Percentiles rank a stretch among this genome's conserved stretches.
Conservation (phyloP, 805 yeast genomes). For the Teunomyces cretensis region DNA sequence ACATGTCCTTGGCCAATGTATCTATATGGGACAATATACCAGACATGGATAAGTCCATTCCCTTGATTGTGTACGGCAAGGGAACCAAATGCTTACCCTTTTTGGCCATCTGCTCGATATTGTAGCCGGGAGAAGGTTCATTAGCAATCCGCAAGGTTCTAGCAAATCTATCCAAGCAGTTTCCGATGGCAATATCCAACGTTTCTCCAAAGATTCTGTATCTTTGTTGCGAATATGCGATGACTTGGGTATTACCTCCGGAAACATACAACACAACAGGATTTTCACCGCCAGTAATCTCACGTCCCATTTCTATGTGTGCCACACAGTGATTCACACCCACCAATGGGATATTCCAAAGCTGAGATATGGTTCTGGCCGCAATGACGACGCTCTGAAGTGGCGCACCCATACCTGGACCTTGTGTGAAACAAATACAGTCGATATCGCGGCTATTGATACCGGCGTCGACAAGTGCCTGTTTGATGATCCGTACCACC, state of each 20-base stretch:
- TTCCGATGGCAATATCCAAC: slow-evolving; percentile 95
- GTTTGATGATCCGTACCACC: slow-evolving; percentile 76
- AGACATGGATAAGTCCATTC: slow-evolving; percentile 97
- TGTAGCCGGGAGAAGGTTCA: slow-evolving; percentile 96
- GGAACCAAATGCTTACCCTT: slow-evolving; percentile 62
- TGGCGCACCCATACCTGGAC: slow-evolving; percentile 99
- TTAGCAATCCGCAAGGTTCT: slow-evolving; percentile 85
- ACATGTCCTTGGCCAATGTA: slow-evolving; percentile 70
- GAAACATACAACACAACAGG: slow-evolving; percentile 97
- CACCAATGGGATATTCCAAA: slow-evolving; percentile 82
- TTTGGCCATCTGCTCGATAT: slow-evolving; percentile 91
- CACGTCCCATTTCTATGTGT: slow-evolving; percentile 98
- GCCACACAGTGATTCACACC: slow-evolving; percentile 98
- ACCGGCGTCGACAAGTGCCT: slow-evolving; percentile 62
- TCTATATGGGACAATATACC: slow-evolving; percentile 90
- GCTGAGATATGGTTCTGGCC: slow-evolving; percentile 77
- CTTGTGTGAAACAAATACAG: slow-evolving; percentile 91
- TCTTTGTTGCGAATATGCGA: slow-evolving; percentile 90
- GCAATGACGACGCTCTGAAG: slow-evolving; percentile 89
- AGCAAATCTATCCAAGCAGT: slow-evolving; percentile 95
- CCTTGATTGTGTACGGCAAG: slow-evolving; percentile 95
- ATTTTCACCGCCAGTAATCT: slow-evolving; percentile 94
- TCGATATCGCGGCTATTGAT: slow-evolving; percentile 55
- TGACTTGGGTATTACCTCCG: slow-evolving; percentile 98
- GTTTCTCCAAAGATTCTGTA: slow-evolving; percentile 99